phyloP scores from a whole-genome alignment of 192 early-diverging fungal genomes.

The Chytriomyces hyalinus region DNA sequence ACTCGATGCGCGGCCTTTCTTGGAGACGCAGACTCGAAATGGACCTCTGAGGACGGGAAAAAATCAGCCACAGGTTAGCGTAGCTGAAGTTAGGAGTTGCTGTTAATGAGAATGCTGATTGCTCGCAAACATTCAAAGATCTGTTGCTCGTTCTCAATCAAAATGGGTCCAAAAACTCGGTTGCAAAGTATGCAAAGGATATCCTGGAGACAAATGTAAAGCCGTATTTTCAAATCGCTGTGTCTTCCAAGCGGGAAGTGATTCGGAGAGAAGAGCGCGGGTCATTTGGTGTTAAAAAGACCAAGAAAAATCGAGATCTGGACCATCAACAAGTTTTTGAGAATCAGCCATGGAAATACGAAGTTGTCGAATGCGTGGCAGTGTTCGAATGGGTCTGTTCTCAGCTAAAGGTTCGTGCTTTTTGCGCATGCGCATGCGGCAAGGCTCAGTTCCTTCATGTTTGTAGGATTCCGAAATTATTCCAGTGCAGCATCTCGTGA shows the following conservation, averaged over 20 bases:
- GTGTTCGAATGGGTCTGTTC: slow-evolving; percentile 38
- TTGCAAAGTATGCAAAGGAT: slow-evolving; percentile 14
- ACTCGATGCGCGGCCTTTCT: background rate
- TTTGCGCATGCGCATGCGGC: background rate
- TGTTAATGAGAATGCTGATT: background rate
- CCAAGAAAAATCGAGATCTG: background rate
- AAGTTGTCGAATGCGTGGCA: slow-evolving; percentile 39
- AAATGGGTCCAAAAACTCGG: background rate
- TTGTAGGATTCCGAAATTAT: slow-evolving; percentile 26
- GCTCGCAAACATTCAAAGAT: background rate
- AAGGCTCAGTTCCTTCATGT: background rate
- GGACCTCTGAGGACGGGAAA: background rate
- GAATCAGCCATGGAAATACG: slow-evolving; percentile 44
- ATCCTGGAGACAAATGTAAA: slow-evolving; percentile 33
- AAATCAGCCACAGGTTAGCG: background rate
- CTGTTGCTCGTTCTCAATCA: background rate
- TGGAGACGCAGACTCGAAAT: background rate
- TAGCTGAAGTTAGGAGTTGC: no score
- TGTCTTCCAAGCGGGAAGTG: background rate
- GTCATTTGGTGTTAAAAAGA: background rate
- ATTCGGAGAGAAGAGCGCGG: slow-evolving; percentile 2
- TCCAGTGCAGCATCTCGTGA: slow-evolving; percentile 38
- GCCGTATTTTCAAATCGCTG: slow-evolving; percentile 36
- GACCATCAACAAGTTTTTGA: slow-evolving; percentile 6
- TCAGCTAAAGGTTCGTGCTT: slow-evolving; percentile 26